These are phyloP conservation scores for Penicillium ucsense DNA, from an alignment of 495 filamentous ascomycete genomes.

Conservation along the genomic window DNA sequence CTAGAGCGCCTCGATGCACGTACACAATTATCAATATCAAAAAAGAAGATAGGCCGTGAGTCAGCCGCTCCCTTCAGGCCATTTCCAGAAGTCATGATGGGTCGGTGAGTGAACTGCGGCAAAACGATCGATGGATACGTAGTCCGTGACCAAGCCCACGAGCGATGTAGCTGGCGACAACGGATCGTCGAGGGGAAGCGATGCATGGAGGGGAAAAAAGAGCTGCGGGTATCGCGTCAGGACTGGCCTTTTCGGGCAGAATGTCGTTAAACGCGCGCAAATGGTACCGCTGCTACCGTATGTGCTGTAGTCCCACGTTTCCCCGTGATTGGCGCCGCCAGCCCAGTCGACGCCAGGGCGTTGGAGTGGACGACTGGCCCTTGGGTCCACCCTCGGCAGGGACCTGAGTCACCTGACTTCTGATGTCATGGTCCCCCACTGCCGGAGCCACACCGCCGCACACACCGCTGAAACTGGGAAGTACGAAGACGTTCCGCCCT, in stretches of 20 bases:
- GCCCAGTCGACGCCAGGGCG: background rate
- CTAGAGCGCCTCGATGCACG: constrained; percentile 12
- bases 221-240: background rate
- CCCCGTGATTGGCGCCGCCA: constrained; percentile 7
- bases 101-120: background rate
- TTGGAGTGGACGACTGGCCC: no score
- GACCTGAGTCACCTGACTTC: no score
- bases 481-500: no score
- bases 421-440: no score
- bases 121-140: background rate
- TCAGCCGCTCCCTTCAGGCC: constrained; percentile 17
- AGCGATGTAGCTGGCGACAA: constrained; percentile 3
- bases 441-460: no score
- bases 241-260: background rate
- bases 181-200: constrained; percentile 4
- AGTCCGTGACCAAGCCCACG: constrained; percentile 1
- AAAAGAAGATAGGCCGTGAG: constrained; percentile 61
- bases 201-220: constrained; percentile 8
- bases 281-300: background rate
- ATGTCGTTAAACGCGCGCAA: background rate
- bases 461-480: no score
- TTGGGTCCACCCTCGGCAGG: no score
- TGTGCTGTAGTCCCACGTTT: background rate
- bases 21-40: constrained; percentile 97
- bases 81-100: constrained; percentile 16